Conservation (phyloP, 805 yeast species). For the Zygotorulaspora florentina region DNA sequence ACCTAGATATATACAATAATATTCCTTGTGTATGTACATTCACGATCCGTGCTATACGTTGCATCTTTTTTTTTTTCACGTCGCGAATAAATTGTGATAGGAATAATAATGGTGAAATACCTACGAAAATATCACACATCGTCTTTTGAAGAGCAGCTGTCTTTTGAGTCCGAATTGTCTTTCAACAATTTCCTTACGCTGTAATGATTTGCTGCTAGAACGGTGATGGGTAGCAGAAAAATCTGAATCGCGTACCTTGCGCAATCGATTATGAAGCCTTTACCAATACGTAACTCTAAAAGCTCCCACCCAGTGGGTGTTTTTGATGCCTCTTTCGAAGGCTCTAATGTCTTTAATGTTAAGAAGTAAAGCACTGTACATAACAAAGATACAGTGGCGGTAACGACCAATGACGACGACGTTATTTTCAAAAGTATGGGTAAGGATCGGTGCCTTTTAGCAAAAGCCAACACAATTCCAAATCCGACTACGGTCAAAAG, state of each 20-base stretch:
- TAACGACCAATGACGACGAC: constrained; percentile 4
- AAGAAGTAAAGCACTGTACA: constrained; percentile 13
- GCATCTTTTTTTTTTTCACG: neutral
- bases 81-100: neutral
- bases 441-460: constrained; percentile 9
- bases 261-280: constrained; percentile 21
- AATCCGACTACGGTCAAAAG: constrained; percentile 10
- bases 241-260: constrained; percentile 18
- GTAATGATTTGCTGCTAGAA: constrained; percentile 16
- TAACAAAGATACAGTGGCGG: constrained; percentile 13
- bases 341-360: constrained; percentile 18
- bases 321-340: constrained; percentile 8
- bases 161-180: constrained; percentile 1
- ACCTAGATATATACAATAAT: neutral
- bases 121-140: neutral
- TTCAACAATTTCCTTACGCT: constrained; percentile 4
- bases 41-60: neutral
- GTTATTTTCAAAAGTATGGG: constrained; percentile 9
- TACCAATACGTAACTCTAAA: constrained; percentile 17
- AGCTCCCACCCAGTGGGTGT: constrained; percentile 18
- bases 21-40: neutral
- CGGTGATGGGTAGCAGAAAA: constrained; percentile 10
- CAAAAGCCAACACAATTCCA: constrained; percentile 14
- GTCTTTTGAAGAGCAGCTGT: neutral
- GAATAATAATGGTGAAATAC: neutral